A percentile compares a stretch with the other conserved stretches of the same genome.
Conservation (phyloP, 2,329 filamentous ascomycete genomes). For the Ophiostoma perfectum region DNA sequence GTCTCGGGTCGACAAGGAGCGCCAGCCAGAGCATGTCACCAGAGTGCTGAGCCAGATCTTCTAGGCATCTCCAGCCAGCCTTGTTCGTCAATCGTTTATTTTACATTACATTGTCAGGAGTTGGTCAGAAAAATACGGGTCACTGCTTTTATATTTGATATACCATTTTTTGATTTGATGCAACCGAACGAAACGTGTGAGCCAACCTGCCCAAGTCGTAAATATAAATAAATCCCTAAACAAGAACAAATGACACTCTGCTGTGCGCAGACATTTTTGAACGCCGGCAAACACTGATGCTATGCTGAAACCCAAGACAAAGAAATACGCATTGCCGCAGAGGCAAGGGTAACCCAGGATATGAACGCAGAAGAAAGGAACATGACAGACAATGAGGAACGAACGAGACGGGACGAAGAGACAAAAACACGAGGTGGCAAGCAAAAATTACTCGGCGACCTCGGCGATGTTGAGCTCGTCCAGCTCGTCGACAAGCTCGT, state of each 20-base stretch:
- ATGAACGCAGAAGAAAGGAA: constrained; percentile 8
- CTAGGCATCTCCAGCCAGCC: constrained; percentile 31
- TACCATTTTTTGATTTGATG: neutral
- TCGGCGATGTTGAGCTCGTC: constrained; percentile 76
- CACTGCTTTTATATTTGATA: neutral
- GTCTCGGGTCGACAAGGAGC: constrained; percentile 41
- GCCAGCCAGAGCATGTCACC: constrained; percentile 53
- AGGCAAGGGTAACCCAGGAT: constrained; percentile 13
- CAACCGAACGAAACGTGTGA: neutral
- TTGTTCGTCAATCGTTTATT: neutral
- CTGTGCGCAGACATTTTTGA: constrained; percentile 10
- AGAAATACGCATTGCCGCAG: constrained; percentile 19
- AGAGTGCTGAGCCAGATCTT: constrained; percentile 62
- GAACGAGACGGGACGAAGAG: neutral
- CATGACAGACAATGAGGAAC: neutral
- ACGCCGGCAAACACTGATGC: constrained; percentile 14
- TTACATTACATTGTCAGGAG: neutral
- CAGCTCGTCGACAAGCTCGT: constrained; percentile 85
- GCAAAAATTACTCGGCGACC: constrained; percentile 18
- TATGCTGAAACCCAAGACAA: constrained; percentile 15
- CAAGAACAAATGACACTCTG: neutral
- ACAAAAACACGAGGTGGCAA: neutral
- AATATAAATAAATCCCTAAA: neutral
- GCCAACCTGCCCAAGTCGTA: neutral
- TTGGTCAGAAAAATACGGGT: neutral